phyloP scores from a whole-genome alignment of 306 rosid genomes.

The Rosa persica region DNA sequence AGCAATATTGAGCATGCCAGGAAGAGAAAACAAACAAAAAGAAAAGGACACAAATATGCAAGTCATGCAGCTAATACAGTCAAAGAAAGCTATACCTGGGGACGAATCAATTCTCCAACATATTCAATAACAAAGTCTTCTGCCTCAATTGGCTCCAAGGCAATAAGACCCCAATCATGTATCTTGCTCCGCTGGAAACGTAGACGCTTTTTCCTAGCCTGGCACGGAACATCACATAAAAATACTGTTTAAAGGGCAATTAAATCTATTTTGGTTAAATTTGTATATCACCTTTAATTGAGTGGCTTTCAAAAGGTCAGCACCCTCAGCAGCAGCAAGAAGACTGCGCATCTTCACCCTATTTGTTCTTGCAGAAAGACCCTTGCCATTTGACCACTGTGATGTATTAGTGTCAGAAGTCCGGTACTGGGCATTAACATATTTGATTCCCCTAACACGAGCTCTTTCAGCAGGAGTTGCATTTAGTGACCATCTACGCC shows the following conservation, averaged over 20 bases:
- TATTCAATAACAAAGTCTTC: constrained; percentile 97
- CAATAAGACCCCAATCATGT: constrained; percentile 98
- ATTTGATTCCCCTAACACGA: constrained; percentile 60
- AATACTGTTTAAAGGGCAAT: constrained; percentile 17
- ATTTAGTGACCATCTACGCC: constrained; percentile 84
- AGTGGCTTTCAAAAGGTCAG: constrained; percentile 92
- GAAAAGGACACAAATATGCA: background rate
- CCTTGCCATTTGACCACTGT: constrained; percentile 76
- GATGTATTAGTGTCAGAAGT: constrained; percentile 51
- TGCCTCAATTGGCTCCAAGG: constrained; percentile 91
- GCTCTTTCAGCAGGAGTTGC: constrained; percentile 84
- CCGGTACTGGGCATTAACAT: constrained; percentile 35
- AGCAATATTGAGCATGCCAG: background rate
- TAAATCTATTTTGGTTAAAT: constrained; percentile 20
- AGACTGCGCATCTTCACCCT: constrained; percentile 91
- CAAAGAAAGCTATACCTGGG: constrained; percentile 59
- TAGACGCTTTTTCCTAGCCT: constrained; percentile 86
- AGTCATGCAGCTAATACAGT: background rate
- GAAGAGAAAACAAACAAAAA: background rate
- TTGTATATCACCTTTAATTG: constrained; percentile 72
- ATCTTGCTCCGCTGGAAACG: constrained; percentile 94
- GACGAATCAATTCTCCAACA: constrained; percentile 91
- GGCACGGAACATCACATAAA: constrained; percentile 20
- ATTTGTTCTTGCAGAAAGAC: constrained; percentile 94
- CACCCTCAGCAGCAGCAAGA: constrained; percentile 97